Evolutionary conservation across 352 stramenopile genomes (phyloP).

Genomic region (Globisporangium barbulae): DNA sequence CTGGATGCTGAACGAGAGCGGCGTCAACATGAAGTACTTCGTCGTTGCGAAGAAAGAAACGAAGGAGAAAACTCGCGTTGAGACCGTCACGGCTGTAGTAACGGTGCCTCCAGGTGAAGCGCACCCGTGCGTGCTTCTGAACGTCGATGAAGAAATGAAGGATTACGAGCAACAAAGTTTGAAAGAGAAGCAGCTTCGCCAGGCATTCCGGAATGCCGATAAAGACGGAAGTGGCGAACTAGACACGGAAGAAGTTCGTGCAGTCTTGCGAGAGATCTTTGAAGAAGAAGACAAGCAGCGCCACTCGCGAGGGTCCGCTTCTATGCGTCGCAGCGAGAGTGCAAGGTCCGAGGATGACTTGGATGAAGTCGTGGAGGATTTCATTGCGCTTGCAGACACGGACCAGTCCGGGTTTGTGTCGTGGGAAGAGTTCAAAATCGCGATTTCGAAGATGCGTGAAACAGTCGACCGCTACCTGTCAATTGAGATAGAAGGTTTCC

Average conservation of each 20-base stretch:
- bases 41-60: slow-evolving; percentile 69
- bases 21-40: slow-evolving; percentile 77
- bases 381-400: slow-evolving; percentile 73
- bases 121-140: slow-evolving; percentile 59
- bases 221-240: slow-evolving; percentile 72
- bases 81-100: slow-evolving; percentile 55
- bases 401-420: slow-evolving; percentile 77
- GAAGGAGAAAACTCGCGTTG: slow-evolving; percentile 41
- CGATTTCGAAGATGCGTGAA: slow-evolving; percentile 74
- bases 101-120: slow-evolving; percentile 45
- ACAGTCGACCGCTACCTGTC: slow-evolving; percentile 68
- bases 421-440: slow-evolving; percentile 86
- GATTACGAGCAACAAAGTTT: slow-evolving; percentile 73
- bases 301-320: slow-evolving; percentile 9
- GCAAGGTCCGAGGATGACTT: slow-evolving; percentile 56
- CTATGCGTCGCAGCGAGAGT: slow-evolving; percentile 38
- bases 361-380: slow-evolving; percentile 62
- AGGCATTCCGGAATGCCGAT: slow-evolving; percentile 77
- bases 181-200: slow-evolving; percentile 84
- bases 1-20: slow-evolving; percentile 83
- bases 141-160: slow-evolving; percentile 61
- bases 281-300: slow-evolving; percentile 64
- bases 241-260: slow-evolving; percentile 71
- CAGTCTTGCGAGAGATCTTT: slow-evolving; percentile 67
- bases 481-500: slow-evolving; percentile 73